Conservation (phyloP, 768 basidiomycete species). For the Hygrophorus pudorinus region DNA sequence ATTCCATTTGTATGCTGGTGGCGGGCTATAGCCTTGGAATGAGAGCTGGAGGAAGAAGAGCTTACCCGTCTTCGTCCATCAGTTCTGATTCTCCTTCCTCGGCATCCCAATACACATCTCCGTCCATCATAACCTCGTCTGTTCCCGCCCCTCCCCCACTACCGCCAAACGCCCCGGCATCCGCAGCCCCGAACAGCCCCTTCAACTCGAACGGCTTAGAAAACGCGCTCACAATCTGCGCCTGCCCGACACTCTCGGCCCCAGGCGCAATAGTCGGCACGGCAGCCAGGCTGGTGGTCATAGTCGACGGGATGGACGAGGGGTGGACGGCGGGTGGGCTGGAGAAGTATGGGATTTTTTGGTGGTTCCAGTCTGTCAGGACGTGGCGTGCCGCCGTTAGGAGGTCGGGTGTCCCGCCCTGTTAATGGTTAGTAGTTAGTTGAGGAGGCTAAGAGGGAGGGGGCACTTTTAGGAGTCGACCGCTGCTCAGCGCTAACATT, state of each 20-base stretch:
- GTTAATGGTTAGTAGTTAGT: no score
- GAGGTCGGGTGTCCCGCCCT: conserved; percentile 90
- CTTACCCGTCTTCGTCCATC: conserved; percentile 11
- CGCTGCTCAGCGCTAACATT: conserved; percentile 76
- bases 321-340: conserved; percentile 71
- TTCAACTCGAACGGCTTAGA: conserved; percentile 73
- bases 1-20: no score
- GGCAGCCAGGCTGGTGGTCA: conserved; percentile 16
- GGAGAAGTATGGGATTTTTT: conserved; percentile 89
- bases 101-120: conserved; percentile 35
- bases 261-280: conserved; percentile 46
- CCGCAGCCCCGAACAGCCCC: conserved; percentile 72
- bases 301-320: conserved; percentile 54
- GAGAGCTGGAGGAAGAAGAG: no score
- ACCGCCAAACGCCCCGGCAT: conserved; percentile 64
- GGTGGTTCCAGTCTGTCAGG: conserved; percentile 89
- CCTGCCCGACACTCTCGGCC: conserved; percentile 72
- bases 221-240: conserved; percentile 62
- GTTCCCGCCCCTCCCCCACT: conserved; percentile 19
- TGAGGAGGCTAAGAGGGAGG: no score
- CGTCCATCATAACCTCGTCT: conserved; percentile 32
- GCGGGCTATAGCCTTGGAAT: no score
- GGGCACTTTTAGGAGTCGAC: conserved; percentile 80
- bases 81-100: conserved; percentile 30
- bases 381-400: conserved; percentile 74